phyloP scores from a whole-genome alignment of 2,329 filamentous ascomycete genomes.

The Myriangium duriaei region DNA sequence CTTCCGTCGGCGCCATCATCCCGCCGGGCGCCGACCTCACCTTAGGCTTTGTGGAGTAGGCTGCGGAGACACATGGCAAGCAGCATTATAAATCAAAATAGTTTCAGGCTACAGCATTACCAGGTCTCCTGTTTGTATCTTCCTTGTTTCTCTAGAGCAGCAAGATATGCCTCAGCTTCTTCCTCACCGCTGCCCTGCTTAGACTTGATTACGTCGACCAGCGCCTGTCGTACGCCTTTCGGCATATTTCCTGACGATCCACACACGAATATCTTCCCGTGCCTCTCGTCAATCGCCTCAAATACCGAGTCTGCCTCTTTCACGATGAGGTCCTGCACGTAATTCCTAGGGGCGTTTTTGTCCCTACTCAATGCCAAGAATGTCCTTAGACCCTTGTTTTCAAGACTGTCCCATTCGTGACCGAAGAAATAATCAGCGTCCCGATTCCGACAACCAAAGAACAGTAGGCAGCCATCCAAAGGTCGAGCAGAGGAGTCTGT shows the following conservation, averaged over 20 bases:
- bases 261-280: conserved; percentile 46
- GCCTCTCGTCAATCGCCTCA: conserved; percentile 36
- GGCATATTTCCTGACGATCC: conserved; percentile 60
- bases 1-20: too few species aligned
- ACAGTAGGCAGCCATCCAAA: conserved; percentile 40
- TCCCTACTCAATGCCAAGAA: conserved; percentile 60
- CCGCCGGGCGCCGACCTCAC: too few species aligned
- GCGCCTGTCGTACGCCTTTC: conserved; percentile 52
- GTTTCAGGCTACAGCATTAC: conserved; percentile 30
- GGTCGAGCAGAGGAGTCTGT: conserved; percentile 7
- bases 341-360: conserved; percentile 47
- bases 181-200: conserved; percentile 29
- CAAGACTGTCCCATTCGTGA: conserved; percentile 54
- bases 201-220: conserved; percentile 46
- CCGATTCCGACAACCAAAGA: conserved; percentile 74
- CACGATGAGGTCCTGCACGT: conserved; percentile 53
- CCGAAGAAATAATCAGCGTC: conserved; percentile 69
- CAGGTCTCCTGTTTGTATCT: conserved; percentile 60
- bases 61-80: too few species aligned
- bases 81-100: too few species aligned
- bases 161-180: conserved; percentile 44
- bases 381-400: conserved; percentile 38
- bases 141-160: conserved; percentile 47
- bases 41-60: too few species aligned
- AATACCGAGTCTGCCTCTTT: conserved; percentile 39